Percentiles rank a stretch among this genome's conserved stretches.
These are phyloP conservation scores for Malbranchea cinnamomea DNA, from an alignment of 2,329 filamentous ascomycete genomes.

Conservation along the genomic window DNA sequence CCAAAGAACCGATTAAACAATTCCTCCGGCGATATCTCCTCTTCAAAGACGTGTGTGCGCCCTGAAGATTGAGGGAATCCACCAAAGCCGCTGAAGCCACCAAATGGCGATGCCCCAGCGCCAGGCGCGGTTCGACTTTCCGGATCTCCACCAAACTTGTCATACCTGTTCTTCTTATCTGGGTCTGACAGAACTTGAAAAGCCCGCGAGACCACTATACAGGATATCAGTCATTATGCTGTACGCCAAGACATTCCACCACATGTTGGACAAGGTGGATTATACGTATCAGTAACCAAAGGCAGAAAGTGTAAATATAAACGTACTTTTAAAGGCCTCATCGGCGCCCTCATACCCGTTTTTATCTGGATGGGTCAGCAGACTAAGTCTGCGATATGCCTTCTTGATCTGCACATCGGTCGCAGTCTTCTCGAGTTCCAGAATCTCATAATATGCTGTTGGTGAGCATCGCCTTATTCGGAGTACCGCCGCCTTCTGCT, in stretches of 20 bases:
- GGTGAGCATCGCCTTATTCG: slow-evolving; percentile 70
- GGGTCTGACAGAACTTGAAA: slow-evolving; percentile 87
- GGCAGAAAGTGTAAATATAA: slow-evolving; percentile 2
- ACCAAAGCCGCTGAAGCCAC: slow-evolving; percentile 34
- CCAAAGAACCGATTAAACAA: slow-evolving; percentile 96
- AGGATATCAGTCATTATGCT: slow-evolving; percentile 5
- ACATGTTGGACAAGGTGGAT: too few relatives aligned
- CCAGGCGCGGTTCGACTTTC: slow-evolving; percentile 64
- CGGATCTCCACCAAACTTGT: slow-evolving; percentile 81
- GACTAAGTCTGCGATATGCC: slow-evolving; percentile 84
- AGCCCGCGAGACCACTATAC: slow-evolving; percentile 67
- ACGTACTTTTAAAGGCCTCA: slow-evolving; percentile 84
- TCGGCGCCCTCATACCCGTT: slow-evolving; percentile 92
- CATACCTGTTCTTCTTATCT: slow-evolving; percentile 81
- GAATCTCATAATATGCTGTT: slow-evolving; percentile 91
- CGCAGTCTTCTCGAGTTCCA: slow-evolving; percentile 53
- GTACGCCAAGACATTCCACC: background rate
- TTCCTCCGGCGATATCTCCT: slow-evolving; percentile 91
- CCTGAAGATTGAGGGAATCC: slow-evolving; percentile 33
- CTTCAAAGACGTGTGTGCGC: slow-evolving; percentile 57
- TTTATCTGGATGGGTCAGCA: slow-evolving; percentile 96
- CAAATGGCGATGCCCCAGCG: slow-evolving; percentile 24
- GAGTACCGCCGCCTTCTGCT: slow-evolving; percentile 83
- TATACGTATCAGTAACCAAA: slow-evolving; percentile 1
- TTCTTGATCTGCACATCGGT: slow-evolving; percentile 88